Base-by-base conservation (phyloP, 768 basidiomycete species). In the Antrodiella citrinella region DNA sequence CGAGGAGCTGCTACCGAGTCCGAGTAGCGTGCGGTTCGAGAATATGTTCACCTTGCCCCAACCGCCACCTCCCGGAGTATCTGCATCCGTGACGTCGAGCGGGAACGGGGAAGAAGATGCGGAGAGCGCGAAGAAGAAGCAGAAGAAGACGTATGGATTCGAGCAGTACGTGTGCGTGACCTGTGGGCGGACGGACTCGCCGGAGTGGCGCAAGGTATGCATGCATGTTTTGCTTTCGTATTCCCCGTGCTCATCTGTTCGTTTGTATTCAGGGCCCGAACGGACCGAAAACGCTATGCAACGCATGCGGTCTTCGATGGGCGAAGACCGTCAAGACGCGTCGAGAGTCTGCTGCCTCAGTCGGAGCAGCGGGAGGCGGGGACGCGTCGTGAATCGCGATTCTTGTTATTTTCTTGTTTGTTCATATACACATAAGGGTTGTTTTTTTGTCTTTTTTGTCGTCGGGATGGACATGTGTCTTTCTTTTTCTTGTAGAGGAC, bases 211-310 rank as follows among this genome's bases (percentile, higher is more conserved):
- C 59, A 94, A 92, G 77, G 90, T 77, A 47, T 46, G 3, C 43
- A 20, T 21, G 24, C n/a, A n/a, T 41, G 13, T 47, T 38, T 39
- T 19, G 48, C 22, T 19, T 72, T 54, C 46, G 51, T 59, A 35
- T 44, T 15, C 45, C 54, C 55, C 3, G 19, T 20, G 51, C 52
- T 40, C 52, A 13, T 30, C 49, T 26, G 40, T 24, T 13, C 13
- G 9, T 9, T 12, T 12, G 7, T 46, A 25, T 42, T 4, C 56
- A 89, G 89, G 95, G 95, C 10, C 95, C 95, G 1, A 75, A 80
- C 49, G 95, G 95, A 26, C 92, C 95, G 1, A 99, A 97, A 70
- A 96, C 95, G n/a, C 69, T 97, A 3, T 97, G 95, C 72, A 96
- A 97, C 66, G 93, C 93, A 2, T 96, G 95, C 57, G 94, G 94